phyloP scores from a whole-genome alignment of 352 stramenopile genomes.

The Phytopythium boreale region DNA sequence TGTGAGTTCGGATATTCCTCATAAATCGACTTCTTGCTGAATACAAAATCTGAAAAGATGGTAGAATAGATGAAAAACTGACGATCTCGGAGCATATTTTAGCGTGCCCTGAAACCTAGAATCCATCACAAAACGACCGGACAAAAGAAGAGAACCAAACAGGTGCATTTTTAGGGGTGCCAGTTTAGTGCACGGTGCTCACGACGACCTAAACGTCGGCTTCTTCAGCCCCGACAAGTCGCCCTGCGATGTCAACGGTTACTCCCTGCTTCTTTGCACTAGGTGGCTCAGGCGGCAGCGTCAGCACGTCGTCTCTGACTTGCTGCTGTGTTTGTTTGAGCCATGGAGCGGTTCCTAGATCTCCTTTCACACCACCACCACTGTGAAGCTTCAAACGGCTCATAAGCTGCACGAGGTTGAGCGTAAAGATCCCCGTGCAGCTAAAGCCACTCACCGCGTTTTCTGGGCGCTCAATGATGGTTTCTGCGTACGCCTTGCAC shows the following conservation, averaged over 20 bases:
- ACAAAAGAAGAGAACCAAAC: too few relatives aligned
- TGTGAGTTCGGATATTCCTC: too few relatives aligned
- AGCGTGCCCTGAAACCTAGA: too few relatives aligned
- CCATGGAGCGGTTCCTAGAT: neutral
- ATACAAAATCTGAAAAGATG: too few relatives aligned
- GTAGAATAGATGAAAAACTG: too few relatives aligned
- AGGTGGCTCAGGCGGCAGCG: neutral
- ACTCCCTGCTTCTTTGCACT: neutral
- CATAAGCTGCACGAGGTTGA: neutral
- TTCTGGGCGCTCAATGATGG: neutral
- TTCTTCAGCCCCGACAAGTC: neutral
- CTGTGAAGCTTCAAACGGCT: neutral
- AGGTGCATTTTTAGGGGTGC: neutral
- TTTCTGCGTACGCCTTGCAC: neutral
- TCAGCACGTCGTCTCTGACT: neutral
- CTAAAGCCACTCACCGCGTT: constrained; percentile 1
- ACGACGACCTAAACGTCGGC: neutral
- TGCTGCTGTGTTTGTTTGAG: neutral
- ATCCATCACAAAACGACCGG: neutral
- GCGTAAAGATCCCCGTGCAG: neutral
- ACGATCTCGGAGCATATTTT: too few relatives aligned
- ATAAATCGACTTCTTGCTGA: too few relatives aligned
- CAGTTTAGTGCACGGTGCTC: constrained; percentile 2
- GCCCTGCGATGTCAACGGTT: constrained; percentile 1
- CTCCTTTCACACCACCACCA: neutral